These are phyloP conservation scores for Erigeron canadensis DNA, from an alignment of 129 eudicot genomes.

Conservation along the genomic window DNA sequence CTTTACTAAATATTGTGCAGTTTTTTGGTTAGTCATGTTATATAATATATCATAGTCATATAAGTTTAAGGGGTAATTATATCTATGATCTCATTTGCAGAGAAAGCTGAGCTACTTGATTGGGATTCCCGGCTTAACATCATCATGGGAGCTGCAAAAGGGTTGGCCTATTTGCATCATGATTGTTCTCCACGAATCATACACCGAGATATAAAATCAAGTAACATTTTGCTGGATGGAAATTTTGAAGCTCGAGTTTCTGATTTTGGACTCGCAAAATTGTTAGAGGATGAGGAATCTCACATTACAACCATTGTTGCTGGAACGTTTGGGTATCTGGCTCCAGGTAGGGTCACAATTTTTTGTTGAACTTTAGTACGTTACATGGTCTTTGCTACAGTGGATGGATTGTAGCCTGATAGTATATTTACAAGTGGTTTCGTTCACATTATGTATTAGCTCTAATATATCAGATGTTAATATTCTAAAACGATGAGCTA, in stretches of 20 bases:
- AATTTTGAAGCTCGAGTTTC: slow-evolving; percentile 98
- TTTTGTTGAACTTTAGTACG: not conserved
- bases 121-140: slow-evolving; percentile 91
- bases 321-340: slow-evolving; percentile 97
- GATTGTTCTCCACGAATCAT: slow-evolving; percentile 98
- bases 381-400: slow-evolving; percentile 3
- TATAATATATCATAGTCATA: slow-evolving; percentile 13
- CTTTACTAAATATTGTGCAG: not conserved
- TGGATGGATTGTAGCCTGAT: not conserved
- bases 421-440: not conserved
- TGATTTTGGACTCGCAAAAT: slow-evolving; percentile 95
- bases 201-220: slow-evolving; percentile 95
- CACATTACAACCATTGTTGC: slow-evolving; percentile 99
- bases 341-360: slow-evolving; percentile 68
- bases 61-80: slow-evolving; percentile 9
- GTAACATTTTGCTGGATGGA: slow-evolving; percentile 95
- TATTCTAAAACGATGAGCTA: not conserved
- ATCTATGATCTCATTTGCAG: slow-evolving; percentile 40
- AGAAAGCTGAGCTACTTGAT: slow-evolving; percentile 75
- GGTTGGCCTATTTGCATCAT: slow-evolving; percentile 94
- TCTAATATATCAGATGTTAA: not conserved
- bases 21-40: slow-evolving; percentile 16
- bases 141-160: slow-evolving; percentile 95
- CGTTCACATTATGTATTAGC: not conserved
- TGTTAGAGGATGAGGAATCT: slow-evolving; percentile 95